Percentiles rank a stretch among this genome's conserved stretches.
phyloP scores from a whole-genome alignment of 2,329 filamentous ascomycete species.

The Tolypocladium nubicola region DNA sequence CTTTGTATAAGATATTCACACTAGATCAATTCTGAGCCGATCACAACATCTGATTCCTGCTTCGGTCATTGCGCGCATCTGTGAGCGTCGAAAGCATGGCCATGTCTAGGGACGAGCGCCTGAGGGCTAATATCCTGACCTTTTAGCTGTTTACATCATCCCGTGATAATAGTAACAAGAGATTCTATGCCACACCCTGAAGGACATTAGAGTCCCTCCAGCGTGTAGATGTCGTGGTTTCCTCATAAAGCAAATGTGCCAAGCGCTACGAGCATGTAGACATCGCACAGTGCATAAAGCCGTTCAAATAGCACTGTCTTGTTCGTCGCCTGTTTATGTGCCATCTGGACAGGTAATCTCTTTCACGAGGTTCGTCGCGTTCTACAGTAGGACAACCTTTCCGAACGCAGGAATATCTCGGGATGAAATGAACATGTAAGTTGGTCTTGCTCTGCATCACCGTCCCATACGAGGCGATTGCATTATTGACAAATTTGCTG shows the following conservation, averaged over 20 bases:
- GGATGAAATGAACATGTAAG: not conserved
- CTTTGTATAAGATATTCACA: conserved; percentile 28
- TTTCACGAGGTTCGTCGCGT: not conserved
- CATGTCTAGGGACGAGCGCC: too few relatives aligned
- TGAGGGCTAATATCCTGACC: too few relatives aligned
- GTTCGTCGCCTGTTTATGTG: not conserved
- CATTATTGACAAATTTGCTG: not conserved
- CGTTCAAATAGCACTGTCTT: not conserved
- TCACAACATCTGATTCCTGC: too few relatives aligned
- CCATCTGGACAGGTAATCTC: not conserved
- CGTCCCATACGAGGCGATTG: too few relatives aligned
- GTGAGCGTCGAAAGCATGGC: too few relatives aligned
- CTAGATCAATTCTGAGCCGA: conserved; percentile 12
- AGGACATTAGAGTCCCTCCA: not conserved
- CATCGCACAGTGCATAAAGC: not conserved
- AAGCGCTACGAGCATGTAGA: not conserved
- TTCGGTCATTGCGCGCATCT: not conserved
- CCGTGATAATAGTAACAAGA: too few relatives aligned
- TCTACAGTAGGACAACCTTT: not conserved
- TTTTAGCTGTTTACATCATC: too few relatives aligned
- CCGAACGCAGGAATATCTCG: too few relatives aligned
- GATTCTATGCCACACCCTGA: not conserved
- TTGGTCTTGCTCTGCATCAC: not conserved
- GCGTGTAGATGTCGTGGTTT: not conserved
- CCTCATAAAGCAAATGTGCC: too few relatives aligned